phyloP scores from a whole-genome alignment of 257 asterid species.

The Solanum acaule region DNA sequence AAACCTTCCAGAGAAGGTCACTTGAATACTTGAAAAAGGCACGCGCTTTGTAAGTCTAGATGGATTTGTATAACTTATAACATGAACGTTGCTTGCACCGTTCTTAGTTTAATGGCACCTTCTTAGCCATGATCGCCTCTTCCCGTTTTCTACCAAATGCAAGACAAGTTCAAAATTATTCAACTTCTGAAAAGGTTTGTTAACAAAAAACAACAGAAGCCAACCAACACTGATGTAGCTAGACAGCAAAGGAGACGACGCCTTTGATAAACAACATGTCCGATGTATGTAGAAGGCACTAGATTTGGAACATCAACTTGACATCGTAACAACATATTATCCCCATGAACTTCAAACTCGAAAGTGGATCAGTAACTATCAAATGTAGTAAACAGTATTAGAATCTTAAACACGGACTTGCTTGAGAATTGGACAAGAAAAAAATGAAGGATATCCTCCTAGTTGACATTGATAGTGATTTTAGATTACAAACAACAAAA shows the following conservation, averaged over 20 bases:
- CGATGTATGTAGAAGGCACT: not conserved
- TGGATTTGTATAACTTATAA: not conserved
- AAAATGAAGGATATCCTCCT: not conserved
- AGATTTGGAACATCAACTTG: not conserved
- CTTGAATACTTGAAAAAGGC: not conserved
- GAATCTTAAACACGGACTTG: not conserved
- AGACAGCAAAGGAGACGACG: not conserved
- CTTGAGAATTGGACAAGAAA: not conserved
- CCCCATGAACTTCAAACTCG: not conserved
- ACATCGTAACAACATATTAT: not conserved
- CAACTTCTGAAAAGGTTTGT: not conserved
- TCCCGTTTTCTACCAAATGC: not conserved
- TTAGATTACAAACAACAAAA: not conserved
- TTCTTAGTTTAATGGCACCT: not conserved
- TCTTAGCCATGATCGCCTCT: not conserved
- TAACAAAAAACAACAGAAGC: not conserved
- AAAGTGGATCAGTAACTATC: not conserved
- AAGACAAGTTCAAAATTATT: not conserved
- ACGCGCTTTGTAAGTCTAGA: not conserved
- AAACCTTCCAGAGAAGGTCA: too few relatives aligned
- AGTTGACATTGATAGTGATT: not conserved
- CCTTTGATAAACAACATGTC: not conserved
- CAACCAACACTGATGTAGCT: not conserved
- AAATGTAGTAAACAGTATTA: not conserved
- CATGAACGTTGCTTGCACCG: not conserved